A percentile compares a stretch with the other conserved stretches of the same genome.
Conservation (phyloP, 257 asterid genomes). For the Penstemon eatonii region DNA sequence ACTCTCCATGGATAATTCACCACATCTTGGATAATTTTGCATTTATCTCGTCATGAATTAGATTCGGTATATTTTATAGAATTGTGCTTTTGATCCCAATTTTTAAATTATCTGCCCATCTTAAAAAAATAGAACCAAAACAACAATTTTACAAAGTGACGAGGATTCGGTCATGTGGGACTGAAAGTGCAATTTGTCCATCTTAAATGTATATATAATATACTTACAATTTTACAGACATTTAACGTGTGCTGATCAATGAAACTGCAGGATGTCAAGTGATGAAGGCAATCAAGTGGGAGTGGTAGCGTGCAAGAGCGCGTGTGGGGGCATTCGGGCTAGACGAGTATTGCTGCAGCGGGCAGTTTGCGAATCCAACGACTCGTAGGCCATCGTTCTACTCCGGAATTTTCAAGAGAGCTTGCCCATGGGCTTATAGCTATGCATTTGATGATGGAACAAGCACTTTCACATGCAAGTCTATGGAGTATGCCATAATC, state of each 20-base stretch:
- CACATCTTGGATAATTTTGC: too few relatives aligned
- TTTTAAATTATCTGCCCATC: too few relatives aligned
- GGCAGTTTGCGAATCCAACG: constrained; percentile 73
- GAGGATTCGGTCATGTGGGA: too few relatives aligned
- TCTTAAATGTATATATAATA: not conserved
- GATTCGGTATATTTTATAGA: too few relatives aligned
- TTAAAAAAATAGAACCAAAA: too few relatives aligned
- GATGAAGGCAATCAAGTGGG: constrained; percentile 45
- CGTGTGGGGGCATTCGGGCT: constrained; percentile 75
- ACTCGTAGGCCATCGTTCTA: constrained; percentile 78
- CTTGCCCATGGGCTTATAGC: constrained; percentile 67
- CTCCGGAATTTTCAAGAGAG: constrained; percentile 62
- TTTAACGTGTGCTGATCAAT: not conserved
- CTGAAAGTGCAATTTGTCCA: not conserved
- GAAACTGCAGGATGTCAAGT: constrained; percentile 59
- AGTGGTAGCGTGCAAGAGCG: constrained; percentile 86
- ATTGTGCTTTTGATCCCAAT: too few relatives aligned
- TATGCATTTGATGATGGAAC: constrained; percentile 59
- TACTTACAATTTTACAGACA: too few relatives aligned
- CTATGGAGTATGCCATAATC: constrained; percentile 38
- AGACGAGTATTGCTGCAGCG: constrained; percentile 82
- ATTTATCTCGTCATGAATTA: too few relatives aligned
- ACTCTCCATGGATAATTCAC: too few relatives aligned
- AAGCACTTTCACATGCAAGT: constrained; percentile 65
- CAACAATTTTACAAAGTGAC: too few relatives aligned